Base-by-base conservation (phyloP, 371 early-diverging fungal genomes). In the Coemansia sp. region DNA sequence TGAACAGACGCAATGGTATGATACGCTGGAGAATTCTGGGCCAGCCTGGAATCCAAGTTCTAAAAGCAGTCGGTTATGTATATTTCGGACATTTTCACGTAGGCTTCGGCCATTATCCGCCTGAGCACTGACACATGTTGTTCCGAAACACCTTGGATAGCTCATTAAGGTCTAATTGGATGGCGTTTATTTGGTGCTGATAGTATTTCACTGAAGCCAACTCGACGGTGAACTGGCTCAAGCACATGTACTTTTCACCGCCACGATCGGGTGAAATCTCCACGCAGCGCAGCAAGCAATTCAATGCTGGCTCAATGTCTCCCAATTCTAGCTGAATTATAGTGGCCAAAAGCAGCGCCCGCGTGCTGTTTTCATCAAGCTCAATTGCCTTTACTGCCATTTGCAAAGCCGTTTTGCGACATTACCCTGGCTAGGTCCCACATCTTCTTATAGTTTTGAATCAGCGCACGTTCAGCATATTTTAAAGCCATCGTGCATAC, bases 1-100 rank as follows among this genome's bases (percentile, higher is more conserved):
- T 93, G 85, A 24, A 98, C 92, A 0, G 95, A 95, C 5, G 97
- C 95, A 71, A 92, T 77, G 22, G 92, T 87, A 70, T 91, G 93
- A 80, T 90, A 89, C n/a, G 89, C 86, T 95, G 16, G 93, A 87
- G 64, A 87, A 90, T 5, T 78, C 72, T 11, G 91, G 88, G 72
- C 90, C 90, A 21, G 88, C 73, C 58, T 84, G 69, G 29, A 86
- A 66, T 3, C 93, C 96, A 48, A 86, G 84, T 51, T 78, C 68
- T 66, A 93, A 74, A 70, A 85, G 78, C 91, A 73, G 96, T 24
- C 97, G 0, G 98, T 95, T 77, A 96, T 84, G 80, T 93, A 98
- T 22, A 97, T 92, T 71, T 98, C 96, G 2, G 93, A 86, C 89
- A 98, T 92, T 60, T 95, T 90, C 76, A 93, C 92, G 29, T 94